Base-by-base conservation (phyloP, 345 rosid genomes). In the Brassica rapa region DNA sequence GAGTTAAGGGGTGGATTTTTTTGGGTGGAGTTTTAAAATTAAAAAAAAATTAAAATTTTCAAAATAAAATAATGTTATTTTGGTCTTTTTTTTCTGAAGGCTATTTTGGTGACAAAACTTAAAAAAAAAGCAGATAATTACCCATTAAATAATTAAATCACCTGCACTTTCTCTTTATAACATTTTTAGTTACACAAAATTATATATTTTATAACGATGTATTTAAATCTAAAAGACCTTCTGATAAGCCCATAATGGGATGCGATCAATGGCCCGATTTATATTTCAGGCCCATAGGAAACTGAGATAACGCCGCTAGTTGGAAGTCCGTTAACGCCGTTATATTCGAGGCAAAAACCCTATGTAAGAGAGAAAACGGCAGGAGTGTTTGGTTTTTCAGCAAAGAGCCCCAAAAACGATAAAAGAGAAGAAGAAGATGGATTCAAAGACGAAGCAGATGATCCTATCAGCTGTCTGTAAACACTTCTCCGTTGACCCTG, bases 381-480 rank as follows among this genome's bases (percentile, higher is more conserved):
- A 53, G 71, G 66, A 62, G 43, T 14, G 75, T 51, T 33, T 33
- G 2, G 24, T 27, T 62, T 41, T 43, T 53, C 30, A 53, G 65
- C 56, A 64, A 68, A 32, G 30, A 27, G 37, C 8, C 12, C 39
- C 0, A n/a, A 23, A 69, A 25, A 27, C 30, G 4, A 61, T 65
- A 56, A 63, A 66, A 2, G 11, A 66, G 39, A 64, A 29, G 25
- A 63, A 37, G 53, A 53, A 15, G 59, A 53, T 29, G 71, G 72
- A 80, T 77, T 60, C 56, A 10, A 70, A 79, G 64, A 82, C 79
- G 78, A 89, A 85, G 79, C 86, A 87, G 82, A 6, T 55, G 78
- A 75, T 91, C 29, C 71, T 82, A 16, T 81, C 83, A 68, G 83
- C 88, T 84, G 88, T 91, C 71, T 83, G 88, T 83, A 84, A 89